Evolutionary conservation across 805 yeast species (phyloP).

Genomic region (Ogataea zsoltii): DNA sequence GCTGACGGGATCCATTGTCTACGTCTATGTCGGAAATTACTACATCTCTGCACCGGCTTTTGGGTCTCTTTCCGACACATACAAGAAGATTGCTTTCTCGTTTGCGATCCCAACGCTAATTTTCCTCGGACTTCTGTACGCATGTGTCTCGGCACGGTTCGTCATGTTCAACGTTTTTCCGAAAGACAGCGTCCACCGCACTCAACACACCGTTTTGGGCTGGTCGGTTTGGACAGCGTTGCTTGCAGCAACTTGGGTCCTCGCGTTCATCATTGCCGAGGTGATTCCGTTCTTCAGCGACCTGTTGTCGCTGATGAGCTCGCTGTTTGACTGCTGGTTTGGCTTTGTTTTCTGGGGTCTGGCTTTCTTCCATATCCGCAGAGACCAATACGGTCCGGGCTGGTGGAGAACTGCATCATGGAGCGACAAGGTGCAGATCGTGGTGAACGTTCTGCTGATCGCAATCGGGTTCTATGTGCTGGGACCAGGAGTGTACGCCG

Average conservation of each 20-base stretch:
- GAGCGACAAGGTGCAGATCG: constrained; percentile 28
- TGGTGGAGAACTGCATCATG: constrained; percentile 23
- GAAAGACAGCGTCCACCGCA: constrained; percentile 43
- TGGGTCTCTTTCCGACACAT: constrained; percentile 48
- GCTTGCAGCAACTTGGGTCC: constrained; percentile 46
- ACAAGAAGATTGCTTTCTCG: constrained; percentile 57
- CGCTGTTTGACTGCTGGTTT: constrained; percentile 66
- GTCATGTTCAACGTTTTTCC: constrained; percentile 48
- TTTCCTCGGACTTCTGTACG: constrained; percentile 56
- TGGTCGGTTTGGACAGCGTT: constrained; percentile 54
- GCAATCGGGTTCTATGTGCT: constrained; percentile 52
- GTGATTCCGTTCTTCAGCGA: constrained; percentile 67
- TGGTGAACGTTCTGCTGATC: constrained; percentile 35
- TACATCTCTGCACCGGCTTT: constrained; percentile 62
- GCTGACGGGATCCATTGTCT: constrained; percentile 57
- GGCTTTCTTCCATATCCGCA: constrained; percentile 50
- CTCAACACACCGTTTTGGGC: constrained; percentile 48
- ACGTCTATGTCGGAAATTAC: constrained; percentile 56
- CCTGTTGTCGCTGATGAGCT: constrained; percentile 56
- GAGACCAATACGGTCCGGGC: constrained; percentile 31
- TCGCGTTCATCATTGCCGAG: constrained; percentile 60
- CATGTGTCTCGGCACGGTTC: constrained; percentile 55
- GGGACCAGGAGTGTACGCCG: constrained; percentile 61
- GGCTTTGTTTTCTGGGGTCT: constrained; percentile 66
- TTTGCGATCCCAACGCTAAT: constrained; percentile 61